Percentiles rank a stretch among this genome's conserved stretches.
Conservation (phyloP, 176 grass and related monocot species). For the Oryza rufipogon region DNA sequence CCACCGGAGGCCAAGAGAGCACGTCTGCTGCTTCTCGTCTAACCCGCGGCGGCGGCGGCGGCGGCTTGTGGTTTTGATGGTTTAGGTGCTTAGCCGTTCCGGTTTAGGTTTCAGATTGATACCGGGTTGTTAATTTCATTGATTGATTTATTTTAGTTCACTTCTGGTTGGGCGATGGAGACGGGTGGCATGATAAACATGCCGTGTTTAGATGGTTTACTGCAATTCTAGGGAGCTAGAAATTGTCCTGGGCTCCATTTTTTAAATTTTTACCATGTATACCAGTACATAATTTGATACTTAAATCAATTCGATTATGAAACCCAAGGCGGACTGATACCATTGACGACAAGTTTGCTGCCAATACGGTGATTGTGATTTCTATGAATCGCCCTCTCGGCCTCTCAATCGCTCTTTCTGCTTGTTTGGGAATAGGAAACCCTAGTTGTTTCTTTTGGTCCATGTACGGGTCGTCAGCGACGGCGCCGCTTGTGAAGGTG, state of each 20-base stretch:
- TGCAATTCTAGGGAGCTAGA: not conserved
- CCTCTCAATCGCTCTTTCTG: not conserved
- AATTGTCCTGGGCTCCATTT: not conserved
- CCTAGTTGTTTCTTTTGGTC: conserved; percentile 13
- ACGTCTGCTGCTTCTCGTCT: conserved; percentile 38
- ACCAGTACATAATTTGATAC: not conserved
- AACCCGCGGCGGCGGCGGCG: conserved; percentile 12
- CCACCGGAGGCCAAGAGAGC: conserved; percentile 51
- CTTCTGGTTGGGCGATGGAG: conserved; percentile 2
- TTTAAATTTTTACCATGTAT: not conserved
- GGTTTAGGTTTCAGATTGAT: conserved; percentile 34
- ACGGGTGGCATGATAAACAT: conserved; percentile 35
- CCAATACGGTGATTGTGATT: no score
- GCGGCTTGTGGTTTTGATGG: conserved; percentile 24
- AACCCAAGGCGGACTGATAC: not conserved
- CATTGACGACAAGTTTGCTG: not conserved
- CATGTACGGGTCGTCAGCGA: conserved; percentile 38
- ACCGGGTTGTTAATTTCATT: conserved; percentile 48
- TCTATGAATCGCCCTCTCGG: no score
- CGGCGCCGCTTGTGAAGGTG: conserved; percentile 55
- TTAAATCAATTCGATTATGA: conserved; percentile 5
- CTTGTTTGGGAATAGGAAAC: conserved; percentile 19
- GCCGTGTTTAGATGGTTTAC: not conserved
- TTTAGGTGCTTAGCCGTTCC: conserved; percentile 18
- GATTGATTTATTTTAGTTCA: conserved; percentile 35